phyloP scores from a whole-genome alignment of 768 basidiomycete genomes.

The Coprinellus micaceus region DNA sequence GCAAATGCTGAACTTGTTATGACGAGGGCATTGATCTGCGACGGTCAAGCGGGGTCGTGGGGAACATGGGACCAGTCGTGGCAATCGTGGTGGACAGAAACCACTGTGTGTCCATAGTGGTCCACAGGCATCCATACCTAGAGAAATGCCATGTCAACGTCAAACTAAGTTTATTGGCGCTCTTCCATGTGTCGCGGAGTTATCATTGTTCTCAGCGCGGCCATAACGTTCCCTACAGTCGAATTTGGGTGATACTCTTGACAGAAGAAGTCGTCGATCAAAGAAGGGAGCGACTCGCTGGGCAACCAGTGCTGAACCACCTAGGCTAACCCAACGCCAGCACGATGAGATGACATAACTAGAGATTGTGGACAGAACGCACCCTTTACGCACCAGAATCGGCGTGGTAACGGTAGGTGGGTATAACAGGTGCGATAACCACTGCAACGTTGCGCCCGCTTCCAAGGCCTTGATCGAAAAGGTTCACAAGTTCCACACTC shows the following conservation, averaged over 20 bases:
- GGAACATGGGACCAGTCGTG: not conserved
- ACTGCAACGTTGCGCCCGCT: constrained; percentile 72
- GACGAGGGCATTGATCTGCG: too few relatives aligned
- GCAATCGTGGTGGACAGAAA: not conserved
- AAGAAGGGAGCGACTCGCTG: too few relatives aligned
- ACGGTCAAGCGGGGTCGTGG: not conserved
- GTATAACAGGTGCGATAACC: constrained; percentile 38
- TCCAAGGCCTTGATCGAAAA: constrained; percentile 70
- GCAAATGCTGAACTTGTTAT: too few relatives aligned
- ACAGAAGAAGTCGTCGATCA: not conserved
- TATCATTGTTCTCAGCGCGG: not conserved
- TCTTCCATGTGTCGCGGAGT: not conserved
- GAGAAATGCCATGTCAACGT: not conserved
- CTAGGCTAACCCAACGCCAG: too few relatives aligned
- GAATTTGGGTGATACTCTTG: not conserved
- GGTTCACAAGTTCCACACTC: constrained; percentile 48
- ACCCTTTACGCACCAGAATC: not conserved
- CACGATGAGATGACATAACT: too few relatives aligned
- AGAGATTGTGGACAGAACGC: not conserved
- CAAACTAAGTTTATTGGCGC: not conserved
- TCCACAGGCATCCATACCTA: not conserved
- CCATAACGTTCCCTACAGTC: not conserved
- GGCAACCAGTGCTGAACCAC: not conserved
- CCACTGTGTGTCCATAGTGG: not conserved
- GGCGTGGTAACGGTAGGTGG: not conserved